Evolutionary conservation across 352 stramenopile genomes (phyloP).

Genomic region (Phytophthora sp.): DNA sequence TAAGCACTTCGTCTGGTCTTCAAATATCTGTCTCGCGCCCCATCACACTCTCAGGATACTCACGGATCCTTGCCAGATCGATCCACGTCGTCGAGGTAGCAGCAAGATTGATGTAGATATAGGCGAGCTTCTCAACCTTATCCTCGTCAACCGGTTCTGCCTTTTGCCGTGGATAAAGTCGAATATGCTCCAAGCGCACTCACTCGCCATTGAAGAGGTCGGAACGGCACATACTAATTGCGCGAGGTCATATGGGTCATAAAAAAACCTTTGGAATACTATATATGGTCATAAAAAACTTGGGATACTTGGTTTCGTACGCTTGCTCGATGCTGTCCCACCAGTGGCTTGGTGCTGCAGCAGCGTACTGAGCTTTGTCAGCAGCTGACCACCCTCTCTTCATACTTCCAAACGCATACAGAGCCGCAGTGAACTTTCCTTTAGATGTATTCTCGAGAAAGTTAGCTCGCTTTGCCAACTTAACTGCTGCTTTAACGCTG

Average conservation of each 20-base stretch:
- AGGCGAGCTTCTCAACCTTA: slow-evolving; percentile 10
- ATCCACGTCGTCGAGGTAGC: background rate
- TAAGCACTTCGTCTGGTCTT: no score
- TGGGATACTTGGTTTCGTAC: background rate
- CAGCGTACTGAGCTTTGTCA: slow-evolving; percentile 6
- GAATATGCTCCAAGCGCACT: slow-evolving; percentile 13
- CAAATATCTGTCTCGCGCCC: background rate
- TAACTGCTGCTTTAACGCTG: background rate
- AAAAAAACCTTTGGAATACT: no score
- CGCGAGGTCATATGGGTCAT: slow-evolving; percentile 4
- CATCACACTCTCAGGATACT: slow-evolving; percentile 7
- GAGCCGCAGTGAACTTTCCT: background rate
- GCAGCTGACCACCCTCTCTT: slow-evolving; percentile 1
- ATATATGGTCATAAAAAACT: no score
- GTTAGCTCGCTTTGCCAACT: background rate
- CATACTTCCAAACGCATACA: slow-evolving; percentile 8
- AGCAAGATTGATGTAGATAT: slow-evolving; percentile 9
- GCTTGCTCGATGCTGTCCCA: slow-evolving; percentile 4
- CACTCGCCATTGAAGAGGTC: slow-evolving; percentile 1
- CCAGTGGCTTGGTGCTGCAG: slow-evolving; percentile 2
- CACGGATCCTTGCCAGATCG: background rate
- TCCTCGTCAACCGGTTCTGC: background rate
- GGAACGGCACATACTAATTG: slow-evolving; percentile 3
- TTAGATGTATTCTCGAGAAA: slow-evolving; percentile 1
- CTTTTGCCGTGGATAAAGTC: slow-evolving; percentile 20